Evolutionary conservation across 2,329 filamentous ascomycete genomes (phyloP).

Genomic region (Peltaster fructicola): DNA sequence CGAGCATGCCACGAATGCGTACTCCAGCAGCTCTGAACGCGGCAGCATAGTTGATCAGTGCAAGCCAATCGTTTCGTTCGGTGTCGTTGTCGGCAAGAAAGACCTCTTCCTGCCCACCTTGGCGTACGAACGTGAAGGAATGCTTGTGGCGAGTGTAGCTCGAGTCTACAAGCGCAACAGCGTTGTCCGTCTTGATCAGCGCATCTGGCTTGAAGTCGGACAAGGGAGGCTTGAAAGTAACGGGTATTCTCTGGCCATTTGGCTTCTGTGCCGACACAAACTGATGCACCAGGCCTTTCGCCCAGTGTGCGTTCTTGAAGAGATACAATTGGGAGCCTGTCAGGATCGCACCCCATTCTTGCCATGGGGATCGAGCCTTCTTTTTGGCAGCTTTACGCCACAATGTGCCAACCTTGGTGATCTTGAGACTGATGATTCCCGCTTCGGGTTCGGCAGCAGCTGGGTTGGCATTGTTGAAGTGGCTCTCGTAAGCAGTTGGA

Average conservation of each 20-base stretch:
- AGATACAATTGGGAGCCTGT: constrained; percentile 96
- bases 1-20: constrained; percentile 72
- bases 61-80: constrained; percentile 93
- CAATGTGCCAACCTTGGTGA: constrained; percentile 84
- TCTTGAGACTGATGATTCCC: constrained; percentile 90
- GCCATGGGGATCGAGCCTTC: constrained; percentile 88
- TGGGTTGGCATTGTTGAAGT: constrained; percentile 21
- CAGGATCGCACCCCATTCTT: constrained; percentile 93
- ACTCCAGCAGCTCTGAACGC: constrained; percentile 86
- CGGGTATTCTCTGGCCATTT: constrained; percentile 55
- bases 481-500: constrained; percentile 86
- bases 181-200: constrained; percentile 82
- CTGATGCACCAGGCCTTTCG: constrained; percentile 78
- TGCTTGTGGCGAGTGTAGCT: constrained; percentile 93
- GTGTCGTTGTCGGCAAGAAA: constrained; percentile 77
- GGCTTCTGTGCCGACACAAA: constrained; percentile 67
- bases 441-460: constrained; percentile 73
- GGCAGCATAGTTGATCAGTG: constrained; percentile 88
- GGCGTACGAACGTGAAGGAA: constrained; percentile 77
- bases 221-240: constrained; percentile 80
- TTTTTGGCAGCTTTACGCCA: constrained; percentile 94
- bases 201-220: constrained; percentile 87
- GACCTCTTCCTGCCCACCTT: constrained; percentile 74
- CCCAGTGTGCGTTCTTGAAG: constrained; percentile 84
- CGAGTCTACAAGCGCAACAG: constrained; percentile 70